Conservation (phyloP, 768 basidiomycete species). For the Leccinum truebloodii region DNA sequence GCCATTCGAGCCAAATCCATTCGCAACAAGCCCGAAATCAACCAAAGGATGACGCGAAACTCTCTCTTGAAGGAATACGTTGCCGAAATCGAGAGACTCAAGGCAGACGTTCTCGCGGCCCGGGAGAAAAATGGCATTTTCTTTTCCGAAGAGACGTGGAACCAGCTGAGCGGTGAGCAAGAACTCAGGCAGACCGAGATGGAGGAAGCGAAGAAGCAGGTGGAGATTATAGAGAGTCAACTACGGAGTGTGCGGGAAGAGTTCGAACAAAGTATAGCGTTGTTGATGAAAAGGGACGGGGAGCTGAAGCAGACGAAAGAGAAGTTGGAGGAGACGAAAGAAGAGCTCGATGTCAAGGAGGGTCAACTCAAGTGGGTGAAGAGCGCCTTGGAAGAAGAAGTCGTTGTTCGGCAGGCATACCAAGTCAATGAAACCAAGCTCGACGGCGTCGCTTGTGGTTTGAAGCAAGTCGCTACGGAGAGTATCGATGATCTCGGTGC, state of each 20-base stretch:
- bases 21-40: constrained; percentile 91
- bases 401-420: constrained; percentile 73
- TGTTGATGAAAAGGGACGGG: constrained; percentile 72
- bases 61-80: constrained; percentile 93
- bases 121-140: constrained; percentile 97
- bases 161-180: constrained; percentile 74
- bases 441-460: constrained; percentile 67
- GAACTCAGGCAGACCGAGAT: constrained; percentile 75
- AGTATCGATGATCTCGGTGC: constrained; percentile 68
- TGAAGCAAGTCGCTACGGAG: constrained; percentile 68
- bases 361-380: constrained; percentile 60
- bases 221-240: constrained; percentile 82
- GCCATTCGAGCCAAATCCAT: constrained; percentile 95
- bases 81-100: constrained; percentile 89
- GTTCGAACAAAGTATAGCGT: constrained; percentile 84
- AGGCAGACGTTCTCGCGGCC: constrained; percentile 86
- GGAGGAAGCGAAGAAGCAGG: constrained; percentile 80
- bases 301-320: constrained; percentile 69
- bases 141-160: constrained; percentile 90
- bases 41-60: constrained; percentile 91
- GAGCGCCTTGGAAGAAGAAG: constrained; percentile 74
- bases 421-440: constrained; percentile 70
- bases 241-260: constrained; percentile 81
- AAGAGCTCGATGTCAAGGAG: constrained; percentile 52
- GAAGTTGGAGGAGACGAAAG: constrained; percentile 52